A percentile compares a stretch with the other conserved stretches of the same genome.
Conservation (phyloP, 2,329 filamentous ascomycete genomes). For the Tolypocladium tropicale region DNA sequence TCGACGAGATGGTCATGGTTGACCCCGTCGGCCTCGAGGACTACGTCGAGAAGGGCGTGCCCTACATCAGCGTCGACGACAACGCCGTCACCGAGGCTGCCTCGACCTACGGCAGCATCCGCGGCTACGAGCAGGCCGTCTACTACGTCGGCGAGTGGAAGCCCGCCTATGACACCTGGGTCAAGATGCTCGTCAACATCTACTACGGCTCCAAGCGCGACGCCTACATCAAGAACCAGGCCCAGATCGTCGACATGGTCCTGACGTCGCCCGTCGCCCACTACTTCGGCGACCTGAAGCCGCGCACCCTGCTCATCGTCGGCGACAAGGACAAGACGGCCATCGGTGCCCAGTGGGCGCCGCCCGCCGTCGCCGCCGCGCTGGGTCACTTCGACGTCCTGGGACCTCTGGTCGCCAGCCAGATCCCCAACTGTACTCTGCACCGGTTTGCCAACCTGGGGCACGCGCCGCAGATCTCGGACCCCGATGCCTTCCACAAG, state of each 20-base stretch:
- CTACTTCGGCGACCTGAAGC: constrained; percentile 34
- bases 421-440: constrained; percentile 33
- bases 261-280: constrained; percentile 40
- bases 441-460: constrained; percentile 37
- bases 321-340: constrained; percentile 43
- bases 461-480: constrained; percentile 43
- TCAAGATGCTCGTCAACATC: constrained; percentile 41
- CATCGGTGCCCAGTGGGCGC: constrained; percentile 42
- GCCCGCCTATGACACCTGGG: constrained; percentile 40
- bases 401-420: constrained; percentile 30
- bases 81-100: constrained; percentile 25
- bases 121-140: constrained; percentile 33
- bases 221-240: constrained; percentile 35
- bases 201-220: constrained; percentile 33
- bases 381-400: constrained; percentile 40
- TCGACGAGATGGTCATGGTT: constrained; percentile 34
- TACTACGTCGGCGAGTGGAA: constrained; percentile 41
- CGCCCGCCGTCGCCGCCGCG: constrained; percentile 28
- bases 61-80: constrained; percentile 32
- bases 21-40: constrained; percentile 45
- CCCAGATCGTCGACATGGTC: constrained; percentile 43
- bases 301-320: constrained; percentile 37
- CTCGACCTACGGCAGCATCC: constrained; percentile 32
- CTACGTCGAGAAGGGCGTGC: constrained; percentile 38
- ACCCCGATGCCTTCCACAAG: constrained; percentile 34